phyloP scores from a whole-genome alignment of 163 green algal genomes.

The Chlamydomonas reinhardtii region DNA sequence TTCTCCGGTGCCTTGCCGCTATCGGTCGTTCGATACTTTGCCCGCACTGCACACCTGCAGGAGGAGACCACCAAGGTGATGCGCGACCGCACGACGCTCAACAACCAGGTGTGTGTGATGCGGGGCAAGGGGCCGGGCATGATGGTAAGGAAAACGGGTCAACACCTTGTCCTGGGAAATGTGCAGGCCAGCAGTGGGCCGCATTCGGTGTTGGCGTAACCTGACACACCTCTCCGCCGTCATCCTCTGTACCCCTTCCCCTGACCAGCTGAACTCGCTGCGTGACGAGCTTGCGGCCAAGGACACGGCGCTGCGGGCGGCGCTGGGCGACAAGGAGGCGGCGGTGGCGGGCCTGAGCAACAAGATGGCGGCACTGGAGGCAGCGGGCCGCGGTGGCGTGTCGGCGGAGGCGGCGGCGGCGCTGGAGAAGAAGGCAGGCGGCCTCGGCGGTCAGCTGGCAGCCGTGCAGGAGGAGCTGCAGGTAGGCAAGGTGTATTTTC shows the following conservation, averaged over 20 bases:
- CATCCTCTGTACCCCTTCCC: no score
- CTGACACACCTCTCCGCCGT: no score
- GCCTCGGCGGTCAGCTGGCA: constrained; percentile 12
- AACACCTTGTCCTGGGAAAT: no score
- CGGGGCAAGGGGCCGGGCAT: no score
- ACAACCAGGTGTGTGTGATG: constrained; percentile 9
- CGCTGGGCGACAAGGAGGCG: background rate
- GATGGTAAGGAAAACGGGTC: no score
- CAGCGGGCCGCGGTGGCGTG: background rate
- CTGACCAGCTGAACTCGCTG: constrained; percentile 11
- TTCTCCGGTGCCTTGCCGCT: no score
- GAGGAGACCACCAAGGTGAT: constrained; percentile 51
- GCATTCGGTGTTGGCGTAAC: no score
- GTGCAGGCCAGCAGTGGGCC: no score
- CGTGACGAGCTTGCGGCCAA: constrained; percentile 42
- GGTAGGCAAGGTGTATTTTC: constrained; percentile 5
- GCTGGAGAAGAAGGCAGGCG: constrained; percentile 34
- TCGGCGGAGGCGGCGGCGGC: background rate
- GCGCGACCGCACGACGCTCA: constrained; percentile 38
- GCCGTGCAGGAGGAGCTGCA: constrained; percentile 2
- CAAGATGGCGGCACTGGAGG: constrained; percentile 21
- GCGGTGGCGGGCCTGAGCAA: constrained; percentile 4
- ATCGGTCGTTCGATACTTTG: no score
- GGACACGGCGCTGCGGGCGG: background rate
- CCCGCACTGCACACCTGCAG: background rate